Evolutionary conservation across 2,329 filamentous ascomycete species (phyloP).

Genomic region (Pseudogymnoascus sp.): DNA sequence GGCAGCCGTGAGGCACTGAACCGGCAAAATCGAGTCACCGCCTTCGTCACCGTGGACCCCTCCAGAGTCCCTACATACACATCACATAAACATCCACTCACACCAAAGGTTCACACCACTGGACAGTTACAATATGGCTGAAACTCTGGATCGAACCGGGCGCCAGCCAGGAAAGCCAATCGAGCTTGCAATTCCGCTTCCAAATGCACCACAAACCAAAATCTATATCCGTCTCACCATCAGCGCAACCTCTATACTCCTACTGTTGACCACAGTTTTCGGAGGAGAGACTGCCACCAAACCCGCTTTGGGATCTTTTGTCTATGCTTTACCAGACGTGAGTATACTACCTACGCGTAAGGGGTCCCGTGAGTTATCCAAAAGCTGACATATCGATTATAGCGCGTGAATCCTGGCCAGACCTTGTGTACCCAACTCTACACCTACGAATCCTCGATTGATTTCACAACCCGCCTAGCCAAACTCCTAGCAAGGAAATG

Average conservation of each 20-base stretch:
- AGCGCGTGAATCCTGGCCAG: slow-evolving; percentile 41
- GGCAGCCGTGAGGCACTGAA: background rate
- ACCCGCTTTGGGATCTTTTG: slow-evolving; percentile 72
- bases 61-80: background rate
- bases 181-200: slow-evolving; percentile 52
- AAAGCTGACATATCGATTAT: slow-evolving; percentile 14
- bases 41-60: slow-evolving; percentile 3
- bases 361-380: background rate
- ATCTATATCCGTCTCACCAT: slow-evolving; percentile 54
- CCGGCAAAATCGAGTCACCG: slow-evolving; percentile 1
- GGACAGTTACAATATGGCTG: background rate
- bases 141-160: background rate
- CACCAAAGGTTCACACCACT: background rate
- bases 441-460: slow-evolving; percentile 64
- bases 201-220: slow-evolving; percentile 51
- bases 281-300: slow-evolving; percentile 43
- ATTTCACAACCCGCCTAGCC: slow-evolving; percentile 79
- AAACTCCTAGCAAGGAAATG: slow-evolving; percentile 72
- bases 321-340: slow-evolving; percentile 90
- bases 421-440: slow-evolving; percentile 74
- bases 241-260: slow-evolving; percentile 47
- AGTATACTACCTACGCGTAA: slow-evolving; percentile 21
- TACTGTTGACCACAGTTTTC: slow-evolving; percentile 54
- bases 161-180: slow-evolving; percentile 17
- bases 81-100: background rate